A percentile compares a stretch with the other conserved stretches of the same genome.
Evolutionary conservation across 2,329 filamentous ascomycete genomes (phyloP).

Genomic region (Hortaea werneckii): DNA sequence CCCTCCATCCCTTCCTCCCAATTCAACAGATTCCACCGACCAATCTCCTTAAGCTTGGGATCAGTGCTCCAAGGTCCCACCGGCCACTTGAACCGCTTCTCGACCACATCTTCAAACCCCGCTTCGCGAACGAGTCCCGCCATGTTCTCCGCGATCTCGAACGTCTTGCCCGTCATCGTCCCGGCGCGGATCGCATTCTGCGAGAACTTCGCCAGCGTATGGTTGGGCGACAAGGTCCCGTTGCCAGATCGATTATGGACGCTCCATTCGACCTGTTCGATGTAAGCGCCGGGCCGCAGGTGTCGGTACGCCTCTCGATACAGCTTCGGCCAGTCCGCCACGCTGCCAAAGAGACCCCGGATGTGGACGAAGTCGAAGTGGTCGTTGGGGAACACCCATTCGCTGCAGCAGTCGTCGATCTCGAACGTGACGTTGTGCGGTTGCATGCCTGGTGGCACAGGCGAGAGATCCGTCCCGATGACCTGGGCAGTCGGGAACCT

Average conservation of each 20-base stretch:
- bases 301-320: constrained; percentile 29
- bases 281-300: constrained; percentile 31
- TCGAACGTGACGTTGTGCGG: constrained; percentile 35
- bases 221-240: constrained; percentile 15
- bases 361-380: constrained; percentile 35
- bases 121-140: constrained; percentile 20
- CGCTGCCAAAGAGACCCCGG: constrained; percentile 31
- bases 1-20: constrained; percentile 33
- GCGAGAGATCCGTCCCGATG: constrained; percentile 30
- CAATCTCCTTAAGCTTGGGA: constrained; percentile 29
- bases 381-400: constrained; percentile 31
- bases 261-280: constrained; percentile 33
- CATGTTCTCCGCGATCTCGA: constrained; percentile 22
- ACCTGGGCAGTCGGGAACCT: constrained; percentile 24
- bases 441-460: constrained; percentile 19
- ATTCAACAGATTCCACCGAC: constrained; percentile 28
- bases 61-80: constrained; percentile 33
- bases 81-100: constrained; percentile 32
- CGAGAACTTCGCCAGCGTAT: constrained; percentile 18
- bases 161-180: constrained; percentile 17
- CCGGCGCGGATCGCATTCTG: constrained; percentile 14
- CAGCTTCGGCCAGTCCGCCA: constrained; percentile 32
- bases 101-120: constrained; percentile 38
- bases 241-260: constrained; percentile 21
- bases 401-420: constrained; percentile 31